These are phyloP conservation scores for Daldinia bambusicola DNA, from an alignment of 495 filamentous ascomycete species.

Conservation along the genomic window DNA sequence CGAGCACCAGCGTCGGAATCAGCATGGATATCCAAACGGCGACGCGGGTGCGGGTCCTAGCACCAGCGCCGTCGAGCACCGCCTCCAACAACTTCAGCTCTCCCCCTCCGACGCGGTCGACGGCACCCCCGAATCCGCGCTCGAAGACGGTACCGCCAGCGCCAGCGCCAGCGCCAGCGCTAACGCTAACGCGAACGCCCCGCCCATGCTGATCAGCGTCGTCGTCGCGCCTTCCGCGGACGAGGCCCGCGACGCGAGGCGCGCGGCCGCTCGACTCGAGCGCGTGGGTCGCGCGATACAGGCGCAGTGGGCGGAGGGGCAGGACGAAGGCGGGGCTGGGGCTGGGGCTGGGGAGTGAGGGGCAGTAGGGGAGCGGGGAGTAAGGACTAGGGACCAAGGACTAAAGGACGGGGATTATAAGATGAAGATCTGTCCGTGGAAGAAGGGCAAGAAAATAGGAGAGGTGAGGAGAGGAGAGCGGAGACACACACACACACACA, in stretches of 20 bases:
- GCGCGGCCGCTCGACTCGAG: constrained; percentile 50
- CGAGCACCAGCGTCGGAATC: too few species aligned
- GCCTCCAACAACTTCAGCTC: constrained; percentile 35
- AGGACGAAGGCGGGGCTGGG: background rate
- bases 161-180: constrained; percentile 10
- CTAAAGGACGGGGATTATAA: too few species aligned
- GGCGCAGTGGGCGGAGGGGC: constrained; percentile 41
- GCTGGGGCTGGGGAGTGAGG: constrained; percentile 35
- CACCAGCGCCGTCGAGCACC: constrained; percentile 20
- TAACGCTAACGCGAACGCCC: constrained; percentile 33
- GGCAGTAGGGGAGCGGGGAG: too few species aligned
- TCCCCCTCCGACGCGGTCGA: constrained; percentile 11
- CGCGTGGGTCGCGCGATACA: constrained; percentile 53
- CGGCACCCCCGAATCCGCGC: constrained; percentile 3
- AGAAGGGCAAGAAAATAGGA: too few species aligned
- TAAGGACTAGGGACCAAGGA: too few species aligned
- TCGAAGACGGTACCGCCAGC: constrained; percentile 2
- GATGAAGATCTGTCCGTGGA: too few species aligned
- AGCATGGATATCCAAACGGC: too few species aligned
- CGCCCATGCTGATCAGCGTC: constrained; percentile 50
- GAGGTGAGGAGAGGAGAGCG: background rate
- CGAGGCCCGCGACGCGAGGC: constrained; percentile 46
- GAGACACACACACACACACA: background rate
- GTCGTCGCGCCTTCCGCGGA: constrained; percentile 46
- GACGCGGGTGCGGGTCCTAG: too few species aligned